Evolutionary conservation across 2,329 filamentous ascomycete species (phyloP).

Genomic region (Magnaporthiopsis rhizophila): DNA sequence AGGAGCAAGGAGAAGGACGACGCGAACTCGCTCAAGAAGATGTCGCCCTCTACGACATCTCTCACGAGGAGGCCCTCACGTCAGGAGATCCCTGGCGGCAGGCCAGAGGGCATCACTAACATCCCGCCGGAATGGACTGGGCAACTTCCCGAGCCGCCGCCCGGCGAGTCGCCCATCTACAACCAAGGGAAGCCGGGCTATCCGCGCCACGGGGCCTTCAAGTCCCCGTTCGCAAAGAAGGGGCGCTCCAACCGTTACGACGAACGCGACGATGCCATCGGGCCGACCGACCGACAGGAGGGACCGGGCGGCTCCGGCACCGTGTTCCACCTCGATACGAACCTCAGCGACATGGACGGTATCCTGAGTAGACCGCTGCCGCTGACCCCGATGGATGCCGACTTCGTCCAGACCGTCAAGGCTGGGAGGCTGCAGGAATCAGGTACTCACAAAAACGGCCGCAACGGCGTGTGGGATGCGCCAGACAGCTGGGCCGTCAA

Average conservation of each 20-base stretch:
- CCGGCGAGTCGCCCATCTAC: slow-evolving; percentile 16
- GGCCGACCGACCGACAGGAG: slow-evolving; percentile 46
- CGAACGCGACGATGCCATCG: slow-evolving; percentile 50
- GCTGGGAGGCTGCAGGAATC: slow-evolving; percentile 28
- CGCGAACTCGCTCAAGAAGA: slow-evolving; percentile 33
- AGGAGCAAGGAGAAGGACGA: slow-evolving; percentile 48
- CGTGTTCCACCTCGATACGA: slow-evolving; percentile 75
- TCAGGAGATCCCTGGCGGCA: slow-evolving; percentile 28
- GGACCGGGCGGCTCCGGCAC: slow-evolving; percentile 35
- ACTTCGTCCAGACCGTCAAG: slow-evolving; percentile 37
- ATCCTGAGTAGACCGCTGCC: slow-evolving; percentile 68
- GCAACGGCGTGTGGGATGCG: slow-evolving; percentile 71
- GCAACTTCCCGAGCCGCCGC: slow-evolving; percentile 42
- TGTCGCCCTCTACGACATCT: slow-evolving; percentile 45
- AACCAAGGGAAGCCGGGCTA: slow-evolving; percentile 33
- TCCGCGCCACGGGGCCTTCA: slow-evolving; percentile 43
- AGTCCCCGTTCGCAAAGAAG: slow-evolving; percentile 55
- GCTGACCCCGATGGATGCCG: slow-evolving; percentile 61
- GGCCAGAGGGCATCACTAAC: neutral
- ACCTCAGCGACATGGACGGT: slow-evolving; percentile 84
- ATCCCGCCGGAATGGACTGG: slow-evolving; percentile 1
- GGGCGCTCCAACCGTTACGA: slow-evolving; percentile 39
- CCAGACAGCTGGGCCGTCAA: slow-evolving; percentile 96
- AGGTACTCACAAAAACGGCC: slow-evolving; percentile 15
- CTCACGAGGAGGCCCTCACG: slow-evolving; percentile 43